Conservation (phyloP, 169 alveolate species). For the Plasmodium reichenowi region DNA sequence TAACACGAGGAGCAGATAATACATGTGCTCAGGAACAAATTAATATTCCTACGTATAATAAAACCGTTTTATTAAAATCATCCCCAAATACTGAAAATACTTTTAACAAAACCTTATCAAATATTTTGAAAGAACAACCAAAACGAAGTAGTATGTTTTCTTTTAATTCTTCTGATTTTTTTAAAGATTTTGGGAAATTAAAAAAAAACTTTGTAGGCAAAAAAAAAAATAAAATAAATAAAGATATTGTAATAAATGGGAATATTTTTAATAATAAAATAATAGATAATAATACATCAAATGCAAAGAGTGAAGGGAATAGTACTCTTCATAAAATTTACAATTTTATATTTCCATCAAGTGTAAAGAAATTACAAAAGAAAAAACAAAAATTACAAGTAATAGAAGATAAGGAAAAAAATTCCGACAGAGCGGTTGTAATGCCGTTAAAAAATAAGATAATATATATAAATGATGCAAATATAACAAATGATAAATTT, state of each 20-base stretch:
- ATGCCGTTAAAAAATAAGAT: too few species aligned
- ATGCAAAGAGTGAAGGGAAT: slow-evolving; percentile 27
- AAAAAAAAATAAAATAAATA: neutral
- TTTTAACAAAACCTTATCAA: slow-evolving; percentile 7
- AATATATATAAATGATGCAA: too few species aligned
- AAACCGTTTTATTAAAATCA: slow-evolving; percentile 12
- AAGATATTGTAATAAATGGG: neutral
- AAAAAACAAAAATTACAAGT: neutral
- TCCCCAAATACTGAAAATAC: neutral
- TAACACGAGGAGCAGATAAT: neutral
- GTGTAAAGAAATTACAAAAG: slow-evolving; percentile 28
- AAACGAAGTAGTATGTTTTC: slow-evolving; percentile 22
- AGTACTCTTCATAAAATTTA: slow-evolving; percentile 45
- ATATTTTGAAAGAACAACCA: slow-evolving; percentile 34
- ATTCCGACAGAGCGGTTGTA: neutral
- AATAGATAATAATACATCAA: slow-evolving; percentile 10
- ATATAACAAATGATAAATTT: too few species aligned
- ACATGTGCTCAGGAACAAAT: slow-evolving; percentile 3
- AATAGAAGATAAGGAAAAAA: neutral
- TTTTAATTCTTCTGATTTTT: slow-evolving; percentile 32
- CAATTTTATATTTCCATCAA: slow-evolving; percentile 51
- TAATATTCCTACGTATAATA: slow-evolving; percentile 11
- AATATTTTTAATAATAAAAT: slow-evolving; percentile 4
- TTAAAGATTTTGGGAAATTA: slow-evolving; percentile 14
- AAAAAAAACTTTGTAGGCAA: slow-evolving; percentile 23